Evolutionary conservation across 352 stramenopile species (phyloP).

Genomic region (Halophytophthora polymorphica): DNA sequence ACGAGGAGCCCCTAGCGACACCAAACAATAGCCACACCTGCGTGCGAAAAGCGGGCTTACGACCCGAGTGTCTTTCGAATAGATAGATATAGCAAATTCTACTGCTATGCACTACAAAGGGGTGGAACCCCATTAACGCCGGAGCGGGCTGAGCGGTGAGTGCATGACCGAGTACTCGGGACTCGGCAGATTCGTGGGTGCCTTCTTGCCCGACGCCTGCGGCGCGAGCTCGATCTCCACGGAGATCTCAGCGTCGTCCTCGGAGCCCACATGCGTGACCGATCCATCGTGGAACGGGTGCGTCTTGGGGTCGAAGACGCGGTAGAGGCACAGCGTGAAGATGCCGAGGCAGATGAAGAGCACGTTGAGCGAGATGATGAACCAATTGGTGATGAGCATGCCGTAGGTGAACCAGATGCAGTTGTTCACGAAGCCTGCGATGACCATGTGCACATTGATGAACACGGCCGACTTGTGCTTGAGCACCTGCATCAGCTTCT

Average conservation of each 20-base stretch:
- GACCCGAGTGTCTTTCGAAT: too few species aligned
- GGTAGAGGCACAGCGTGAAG: constrained; percentile 30
- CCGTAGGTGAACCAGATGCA: constrained; percentile 34
- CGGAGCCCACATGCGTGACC: background rate
- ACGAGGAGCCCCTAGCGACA: too few species aligned
- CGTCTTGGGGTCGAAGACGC: constrained; percentile 28
- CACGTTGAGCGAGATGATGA: constrained; percentile 27
- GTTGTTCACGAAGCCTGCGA: constrained; percentile 34
- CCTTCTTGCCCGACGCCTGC: background rate
- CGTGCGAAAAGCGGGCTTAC: too few species aligned
- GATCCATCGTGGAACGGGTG: constrained; percentile 10
- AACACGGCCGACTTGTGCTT: constrained; percentile 32
- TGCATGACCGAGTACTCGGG: constrained; percentile 6
- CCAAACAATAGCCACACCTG: too few species aligned
- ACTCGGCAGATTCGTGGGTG: background rate
- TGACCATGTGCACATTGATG: constrained; percentile 35
- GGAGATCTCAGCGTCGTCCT: constrained; percentile 4
- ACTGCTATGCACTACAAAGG: too few species aligned
- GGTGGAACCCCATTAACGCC: too few species aligned
- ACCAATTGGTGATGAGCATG: constrained; percentile 18
- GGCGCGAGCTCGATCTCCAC: background rate
- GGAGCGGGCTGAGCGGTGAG: constrained; percentile 3
- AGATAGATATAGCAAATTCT: too few species aligned
- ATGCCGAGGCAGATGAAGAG: constrained; percentile 24
- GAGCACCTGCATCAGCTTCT: constrained; percentile 38